These are phyloP conservation scores for Colletotrichum coccodes DNA, from an alignment of 2,329 filamentous ascomycete genomes.

Conservation along the genomic window DNA sequence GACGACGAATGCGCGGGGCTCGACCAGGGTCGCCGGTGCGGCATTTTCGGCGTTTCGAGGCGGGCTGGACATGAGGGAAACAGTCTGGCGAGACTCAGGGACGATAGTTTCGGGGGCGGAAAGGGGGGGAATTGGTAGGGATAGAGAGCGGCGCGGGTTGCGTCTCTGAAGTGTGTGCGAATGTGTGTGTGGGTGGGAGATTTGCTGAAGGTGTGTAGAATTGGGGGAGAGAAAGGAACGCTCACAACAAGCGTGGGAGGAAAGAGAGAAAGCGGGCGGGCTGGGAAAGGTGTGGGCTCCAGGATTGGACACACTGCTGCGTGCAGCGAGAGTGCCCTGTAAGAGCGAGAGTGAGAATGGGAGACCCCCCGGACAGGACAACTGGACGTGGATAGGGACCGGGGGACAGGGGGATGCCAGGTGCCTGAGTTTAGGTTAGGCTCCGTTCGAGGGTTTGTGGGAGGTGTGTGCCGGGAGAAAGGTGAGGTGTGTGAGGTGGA, in stretches of 20 bases:
- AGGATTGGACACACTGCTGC: neutral
- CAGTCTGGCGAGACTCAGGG: slow-evolving; percentile 57
- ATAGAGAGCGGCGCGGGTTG: slow-evolving; percentile 17
- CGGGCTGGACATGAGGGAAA: slow-evolving; percentile 67
- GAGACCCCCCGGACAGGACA: too few species aligned
- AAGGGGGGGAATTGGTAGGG: slow-evolving; percentile 30
- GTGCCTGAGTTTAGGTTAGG: slow-evolving; percentile 23
- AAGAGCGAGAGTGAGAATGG: neutral
- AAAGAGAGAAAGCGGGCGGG: slow-evolving; percentile 26
- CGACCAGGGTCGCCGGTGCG: slow-evolving; percentile 59
- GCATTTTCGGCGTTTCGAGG: slow-evolving; percentile 63
- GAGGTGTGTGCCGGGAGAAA: slow-evolving; percentile 5
- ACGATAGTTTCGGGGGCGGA: slow-evolving; percentile 32
- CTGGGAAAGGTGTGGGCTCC: neutral
- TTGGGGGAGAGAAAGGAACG: slow-evolving; percentile 20
- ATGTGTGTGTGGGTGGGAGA: slow-evolving; percentile 14
- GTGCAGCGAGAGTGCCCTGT: neutral
- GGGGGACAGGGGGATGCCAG: neutral
- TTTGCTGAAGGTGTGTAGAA: slow-evolving; percentile 11
- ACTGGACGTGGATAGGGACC: neutral
- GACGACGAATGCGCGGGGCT: slow-evolving; percentile 41
- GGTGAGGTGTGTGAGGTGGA: neutral
- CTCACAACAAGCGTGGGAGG: slow-evolving; percentile 14
- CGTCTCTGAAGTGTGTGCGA: slow-evolving; percentile 4
- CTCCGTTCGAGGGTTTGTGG: slow-evolving; percentile 14